Evolutionary conservation across 2,329 filamentous ascomycete species (phyloP).

Genomic region (Hymenoscyphus infarciens): DNA sequence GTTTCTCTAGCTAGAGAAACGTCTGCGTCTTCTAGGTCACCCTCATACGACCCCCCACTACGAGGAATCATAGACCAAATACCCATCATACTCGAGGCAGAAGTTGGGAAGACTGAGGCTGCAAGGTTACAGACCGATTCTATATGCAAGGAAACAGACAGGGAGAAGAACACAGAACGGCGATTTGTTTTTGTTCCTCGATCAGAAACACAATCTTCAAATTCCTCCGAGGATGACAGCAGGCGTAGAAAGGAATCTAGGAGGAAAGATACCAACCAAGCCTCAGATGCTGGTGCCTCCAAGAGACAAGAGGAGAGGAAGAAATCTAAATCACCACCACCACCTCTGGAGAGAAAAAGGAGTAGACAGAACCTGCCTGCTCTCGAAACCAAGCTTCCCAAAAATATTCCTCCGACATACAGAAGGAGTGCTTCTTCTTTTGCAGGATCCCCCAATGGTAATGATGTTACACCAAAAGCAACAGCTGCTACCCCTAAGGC

Average conservation of each 20-base stretch:
- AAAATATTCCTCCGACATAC: constrained; percentile 32
- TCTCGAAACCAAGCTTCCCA: constrained; percentile 33
- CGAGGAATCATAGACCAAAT: constrained; percentile 66
- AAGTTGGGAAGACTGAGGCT: constrained; percentile 35
- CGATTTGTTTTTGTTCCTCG: constrained; percentile 59
- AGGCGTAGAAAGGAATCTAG: constrained; percentile 8
- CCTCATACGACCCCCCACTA: constrained; percentile 52
- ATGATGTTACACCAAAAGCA: constrained; percentile 34
- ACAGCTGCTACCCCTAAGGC: constrained; percentile 24
- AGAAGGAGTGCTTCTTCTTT: constrained; percentile 32
- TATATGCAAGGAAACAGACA: constrained; percentile 16
- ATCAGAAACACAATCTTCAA: constrained; percentile 16
- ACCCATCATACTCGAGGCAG: constrained; percentile 61
- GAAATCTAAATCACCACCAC: constrained; percentile 6
- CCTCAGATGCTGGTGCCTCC: background rate
- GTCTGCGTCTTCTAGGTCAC: constrained; percentile 10
- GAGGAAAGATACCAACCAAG: constrained; percentile 8
- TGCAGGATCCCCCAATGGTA: constrained; percentile 20
- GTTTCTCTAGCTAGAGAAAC: constrained; percentile 60
- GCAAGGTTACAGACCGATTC: constrained; percentile 28
- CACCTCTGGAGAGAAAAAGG: constrained; percentile 22
- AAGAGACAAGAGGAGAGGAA: constrained; percentile 13
- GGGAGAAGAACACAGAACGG: constrained; percentile 44
- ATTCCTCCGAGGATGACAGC: constrained; percentile 25
- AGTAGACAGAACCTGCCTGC: constrained; percentile 35